Evolutionary conservation across 495 filamentous ascomycete species (phyloP), one percentile per base, ranked within the genome.

Genomic region (Geopyxis carbonaria): DNA sequence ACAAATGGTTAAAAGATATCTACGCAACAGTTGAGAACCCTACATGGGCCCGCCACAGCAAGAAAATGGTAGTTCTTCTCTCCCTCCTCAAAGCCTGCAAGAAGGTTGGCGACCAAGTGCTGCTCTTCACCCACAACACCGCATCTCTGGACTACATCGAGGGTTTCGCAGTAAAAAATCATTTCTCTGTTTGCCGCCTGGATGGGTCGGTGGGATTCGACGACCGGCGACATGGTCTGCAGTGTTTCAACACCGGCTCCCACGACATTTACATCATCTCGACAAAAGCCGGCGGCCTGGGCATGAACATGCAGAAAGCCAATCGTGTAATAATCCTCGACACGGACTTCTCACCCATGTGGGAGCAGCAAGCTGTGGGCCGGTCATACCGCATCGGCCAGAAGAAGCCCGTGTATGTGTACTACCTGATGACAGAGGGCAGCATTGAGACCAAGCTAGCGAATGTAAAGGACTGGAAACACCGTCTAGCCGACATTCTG

Each of bases 311-410:
- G 20, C 64, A 61, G 25, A 76, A 78, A 2, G 86, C 87, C 0
- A 94, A 92, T 56, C 72, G 86, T 5, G 80, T 93, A 6, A 65
- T 93, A 15, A 78, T 94, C 13, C 76, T 93, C 23, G 86, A 94
- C 49, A 80, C 77, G 52, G 62, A 64, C 31, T 93, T 74, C 57
- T 89, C 81, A 38, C 86, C 86, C 0, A 66, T 68, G 3, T 67
- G 73, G 56, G 87, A 93, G 51, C 74, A 87, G 42, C 86, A 94
- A 54, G 87, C 86, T 4, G 70, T 94, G 38, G 86, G 82, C 8
- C 69, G 86, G 46, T 76, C 78, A 0, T 91, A 91, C 55, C 80
- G 86, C 2, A 65, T 94, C 16, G 85, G 87, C 0, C 86, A 94
- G 50, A 58, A 56, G 13, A 93, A 92, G 46, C 64, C 66, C 1